Base-by-base conservation (phyloP, 768 basidiomycete species). In the Auriculariales sp. region DNA sequence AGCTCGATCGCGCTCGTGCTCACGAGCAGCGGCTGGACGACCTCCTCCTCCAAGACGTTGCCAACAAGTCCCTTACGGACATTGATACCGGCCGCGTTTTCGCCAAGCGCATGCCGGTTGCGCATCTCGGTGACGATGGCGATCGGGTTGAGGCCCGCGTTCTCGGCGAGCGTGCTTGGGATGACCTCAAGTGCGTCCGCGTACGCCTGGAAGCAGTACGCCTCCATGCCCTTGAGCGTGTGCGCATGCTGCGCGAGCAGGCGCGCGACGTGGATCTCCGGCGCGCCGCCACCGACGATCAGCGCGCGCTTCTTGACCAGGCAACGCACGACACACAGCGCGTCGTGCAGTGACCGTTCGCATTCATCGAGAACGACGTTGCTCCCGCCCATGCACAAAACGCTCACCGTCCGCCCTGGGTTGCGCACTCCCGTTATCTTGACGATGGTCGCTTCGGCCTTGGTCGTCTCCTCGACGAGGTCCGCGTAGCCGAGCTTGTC, bases 401-500 rank as follows among this genome's bases (percentile, higher is more conserved):
- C 85, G 60, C 85, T 88, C 54, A 98, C 90, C 0, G 95, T 99
- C 63, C 87, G 81, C 10, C 94, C 94, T 34, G 81, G 77, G 68
- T 94, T 90, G 74, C 83, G 94, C 53, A 98, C 81, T 11, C 95
- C 95, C 6, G 90, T 92, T 49, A 99, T 84, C 58, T 83, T 82
- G 56, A 95, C 92, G 6, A 95, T 90, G 66, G 93, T 93, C 24
- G 83, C 83, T 19, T 84, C 93, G 19, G 79, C 74, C 45, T 79
- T 74, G 47, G 78, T 79, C 3, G 76, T 74, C 67, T 99, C 95
- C 56, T 98, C 95, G 5, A 97, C 83, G 35, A 98, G 68, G 62
- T 99, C 95, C 2, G 95, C 95, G 56, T 87, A 88, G 15, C 93
- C 95, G 19, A 99, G 77, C 67, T 98, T 99, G 68, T 99, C 95